Percentiles rank a stretch among this genome's conserved stretches.
Evolutionary conservation across 2,329 filamentous ascomycete genomes (phyloP).

Genomic region (Phyllosticta citrichinensis): DNA sequence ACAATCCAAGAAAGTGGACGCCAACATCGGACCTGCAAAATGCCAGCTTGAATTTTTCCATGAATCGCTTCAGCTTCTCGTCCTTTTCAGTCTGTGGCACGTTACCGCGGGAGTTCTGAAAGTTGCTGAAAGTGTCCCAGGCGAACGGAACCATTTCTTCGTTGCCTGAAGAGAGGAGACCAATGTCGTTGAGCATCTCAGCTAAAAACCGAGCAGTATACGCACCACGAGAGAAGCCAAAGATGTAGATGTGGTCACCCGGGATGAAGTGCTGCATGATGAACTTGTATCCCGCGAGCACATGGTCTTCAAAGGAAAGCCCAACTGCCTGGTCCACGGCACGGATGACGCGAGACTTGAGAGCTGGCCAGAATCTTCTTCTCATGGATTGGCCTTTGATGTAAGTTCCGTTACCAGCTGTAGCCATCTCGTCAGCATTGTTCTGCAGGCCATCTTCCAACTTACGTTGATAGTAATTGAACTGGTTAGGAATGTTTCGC

Average conservation of each 20-base stretch:
- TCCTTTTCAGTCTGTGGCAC: conserved; percentile 2
- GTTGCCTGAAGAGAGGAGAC: conserved; percentile 17
- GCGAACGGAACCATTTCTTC: conserved; percentile 17
- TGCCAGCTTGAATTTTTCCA: conserved; percentile 6
- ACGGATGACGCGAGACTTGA: neutral
- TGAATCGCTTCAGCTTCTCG: neutral
- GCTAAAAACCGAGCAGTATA: conserved; percentile 26
- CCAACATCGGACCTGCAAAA: conserved; percentile 33
- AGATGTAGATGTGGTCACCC: conserved; percentile 25
- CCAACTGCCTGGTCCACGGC: conserved; percentile 12
- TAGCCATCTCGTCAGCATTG: neutral
- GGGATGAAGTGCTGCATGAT: conserved; percentile 23
- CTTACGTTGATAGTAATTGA: conserved; percentile 25
- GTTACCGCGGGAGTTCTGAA: conserved; percentile 10
- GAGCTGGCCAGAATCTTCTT: neutral
- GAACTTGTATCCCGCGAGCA: conserved; percentile 22
- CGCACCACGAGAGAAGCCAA: conserved; percentile 25
- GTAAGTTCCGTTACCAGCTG: conserved; percentile 16
- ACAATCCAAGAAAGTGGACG: conserved; percentile 36
- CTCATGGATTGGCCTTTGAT: neutral
- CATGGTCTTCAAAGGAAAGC: conserved; percentile 14
- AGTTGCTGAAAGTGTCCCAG: conserved; percentile 14
- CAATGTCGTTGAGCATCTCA: conserved; percentile 18
- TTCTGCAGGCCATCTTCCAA: neutral
- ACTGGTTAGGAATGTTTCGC: conserved; percentile 49